A percentile compares a stretch with the other conserved stretches of the same genome.
These are phyloP conservation scores for Acacia melanoxylon DNA, from an alignment of 306 rosid species.

Conservation along the genomic window DNA sequence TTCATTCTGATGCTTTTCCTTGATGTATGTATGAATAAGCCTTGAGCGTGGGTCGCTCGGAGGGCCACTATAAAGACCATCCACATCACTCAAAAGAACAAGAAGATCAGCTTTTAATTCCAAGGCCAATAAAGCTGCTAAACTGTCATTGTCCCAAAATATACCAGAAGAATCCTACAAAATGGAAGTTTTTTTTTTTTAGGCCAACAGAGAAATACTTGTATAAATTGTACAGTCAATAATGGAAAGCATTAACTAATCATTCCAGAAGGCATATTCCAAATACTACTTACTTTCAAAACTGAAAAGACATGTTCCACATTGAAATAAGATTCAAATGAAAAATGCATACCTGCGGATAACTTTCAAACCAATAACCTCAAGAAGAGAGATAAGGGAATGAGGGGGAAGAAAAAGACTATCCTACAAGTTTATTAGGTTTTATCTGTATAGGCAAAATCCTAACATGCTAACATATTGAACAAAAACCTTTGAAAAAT, in stretches of 20 bases:
- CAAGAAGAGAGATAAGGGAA: neutral
- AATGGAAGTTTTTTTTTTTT: constrained; percentile 1
- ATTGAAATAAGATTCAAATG: neutral
- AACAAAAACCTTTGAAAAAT: neutral
- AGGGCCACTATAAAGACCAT: constrained; percentile 95
- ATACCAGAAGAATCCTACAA: constrained; percentile 96
- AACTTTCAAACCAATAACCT: neutral
- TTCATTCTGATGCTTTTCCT: constrained; percentile 87
- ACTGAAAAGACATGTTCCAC: neutral
- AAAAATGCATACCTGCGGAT: neutral
- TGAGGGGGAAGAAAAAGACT: neutral
- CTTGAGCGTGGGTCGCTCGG: constrained; percentile 92
- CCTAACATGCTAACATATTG: neutral
- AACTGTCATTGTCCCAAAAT: constrained; percentile 99
- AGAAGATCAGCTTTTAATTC: constrained; percentile 97
- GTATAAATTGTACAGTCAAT: constrained; percentile 5
- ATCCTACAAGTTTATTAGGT: neutral
- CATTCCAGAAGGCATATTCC: constrained; percentile 2
- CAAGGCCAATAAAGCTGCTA: constrained; percentile 93
- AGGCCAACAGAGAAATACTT: neutral
- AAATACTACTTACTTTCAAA: neutral
- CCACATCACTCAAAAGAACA: constrained; percentile 92
- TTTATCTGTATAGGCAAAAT: neutral
- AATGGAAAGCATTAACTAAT: neutral
- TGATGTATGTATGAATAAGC: constrained; percentile 87